These are phyloP conservation scores for Hypsizygus marmoreus DNA, from an alignment of 768 basidiomycete species.

Conservation along the genomic window DNA sequence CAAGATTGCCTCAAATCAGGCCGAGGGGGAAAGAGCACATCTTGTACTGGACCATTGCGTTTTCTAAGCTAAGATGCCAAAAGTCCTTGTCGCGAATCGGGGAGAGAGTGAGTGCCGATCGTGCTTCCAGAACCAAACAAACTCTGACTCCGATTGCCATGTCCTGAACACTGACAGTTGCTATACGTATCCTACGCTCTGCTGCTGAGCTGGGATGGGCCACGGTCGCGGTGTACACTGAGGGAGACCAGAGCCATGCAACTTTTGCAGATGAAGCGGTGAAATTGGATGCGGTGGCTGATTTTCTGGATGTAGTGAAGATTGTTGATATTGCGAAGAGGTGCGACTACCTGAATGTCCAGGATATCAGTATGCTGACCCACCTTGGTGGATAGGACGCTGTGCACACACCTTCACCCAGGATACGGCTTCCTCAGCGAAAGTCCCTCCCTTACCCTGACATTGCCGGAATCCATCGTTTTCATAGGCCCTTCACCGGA, in stretches of 20 bases:
- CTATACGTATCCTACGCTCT: conserved; percentile 86
- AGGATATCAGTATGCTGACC: background rate
- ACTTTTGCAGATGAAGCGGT: conserved; percentile 83
- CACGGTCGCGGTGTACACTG: conserved; percentile 78
- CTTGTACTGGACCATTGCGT: conserved; percentile 39
- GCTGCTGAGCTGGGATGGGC: conserved; percentile 39
- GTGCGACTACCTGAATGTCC: conserved; percentile 15
- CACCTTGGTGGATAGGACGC: conserved; percentile 16
- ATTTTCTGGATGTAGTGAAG: conserved; percentile 31
- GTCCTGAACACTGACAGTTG: conserved; percentile 51
- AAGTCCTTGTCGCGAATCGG: conserved; percentile 76
- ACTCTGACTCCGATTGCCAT: background rate
- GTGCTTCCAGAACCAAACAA: conserved; percentile 32
- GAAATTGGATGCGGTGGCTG: conserved; percentile 77
- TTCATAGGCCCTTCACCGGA: conserved; percentile 84
- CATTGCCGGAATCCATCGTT: conserved; percentile 66
- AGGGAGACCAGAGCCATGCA: conserved; percentile 80
- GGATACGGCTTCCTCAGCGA: conserved; percentile 91
- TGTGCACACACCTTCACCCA: conserved; percentile 39
- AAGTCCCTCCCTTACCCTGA: conserved; percentile 76
- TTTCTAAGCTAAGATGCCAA: conserved; percentile 40
- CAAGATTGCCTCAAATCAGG: conserved; percentile 7
- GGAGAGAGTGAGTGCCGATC: conserved; percentile 54
- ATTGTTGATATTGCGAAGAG: conserved; percentile 31
- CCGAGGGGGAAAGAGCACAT: background rate